Conservation (phyloP, 1,284 basidiomycete species). For the Microbotryum silenes-acaulis region DNA sequence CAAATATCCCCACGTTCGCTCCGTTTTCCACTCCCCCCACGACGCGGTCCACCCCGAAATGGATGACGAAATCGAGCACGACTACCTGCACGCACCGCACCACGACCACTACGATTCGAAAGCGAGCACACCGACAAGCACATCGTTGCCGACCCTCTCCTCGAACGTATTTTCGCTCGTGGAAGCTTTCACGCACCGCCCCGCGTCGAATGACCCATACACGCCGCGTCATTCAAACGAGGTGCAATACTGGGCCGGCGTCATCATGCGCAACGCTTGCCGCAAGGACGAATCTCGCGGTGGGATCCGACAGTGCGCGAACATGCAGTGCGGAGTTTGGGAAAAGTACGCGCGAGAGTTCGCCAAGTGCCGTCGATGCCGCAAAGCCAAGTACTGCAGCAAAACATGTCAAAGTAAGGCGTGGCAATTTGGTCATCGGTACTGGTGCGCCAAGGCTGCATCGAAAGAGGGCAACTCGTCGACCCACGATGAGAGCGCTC, state of each 20-base stretch:
- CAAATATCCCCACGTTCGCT: conserved; percentile 96
- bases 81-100: not conserved
- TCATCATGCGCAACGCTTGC: conserved; percentile 98
- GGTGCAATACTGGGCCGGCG: conserved; percentile 98
- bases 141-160: conserved; percentile 6
- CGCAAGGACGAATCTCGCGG: conserved; percentile 88
- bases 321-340: conserved; percentile 95
- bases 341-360: conserved; percentile 89
- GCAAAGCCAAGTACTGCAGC: conserved; percentile 97
- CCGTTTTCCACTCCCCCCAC: conserved; percentile 66
- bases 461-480: not conserved
- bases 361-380: conserved; percentile 89
- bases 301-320: conserved; percentile 94
- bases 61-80: not conserved
- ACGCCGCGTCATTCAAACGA: conserved; percentile 71
- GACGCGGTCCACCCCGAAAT: conserved; percentile 7
- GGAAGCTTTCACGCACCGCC: conserved; percentile 89
- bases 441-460: conserved; percentile 38
- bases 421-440: conserved; percentile 94
- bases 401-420: conserved; percentile 96
- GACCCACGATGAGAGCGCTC: too few species aligned
- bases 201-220: conserved; percentile 68
- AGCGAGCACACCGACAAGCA: not conserved
- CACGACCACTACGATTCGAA: not conserved
- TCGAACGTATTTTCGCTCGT: conserved; percentile 76